Conservation (phyloP, 495 filamentous ascomycete species). For the Collariella sp. region DNA sequence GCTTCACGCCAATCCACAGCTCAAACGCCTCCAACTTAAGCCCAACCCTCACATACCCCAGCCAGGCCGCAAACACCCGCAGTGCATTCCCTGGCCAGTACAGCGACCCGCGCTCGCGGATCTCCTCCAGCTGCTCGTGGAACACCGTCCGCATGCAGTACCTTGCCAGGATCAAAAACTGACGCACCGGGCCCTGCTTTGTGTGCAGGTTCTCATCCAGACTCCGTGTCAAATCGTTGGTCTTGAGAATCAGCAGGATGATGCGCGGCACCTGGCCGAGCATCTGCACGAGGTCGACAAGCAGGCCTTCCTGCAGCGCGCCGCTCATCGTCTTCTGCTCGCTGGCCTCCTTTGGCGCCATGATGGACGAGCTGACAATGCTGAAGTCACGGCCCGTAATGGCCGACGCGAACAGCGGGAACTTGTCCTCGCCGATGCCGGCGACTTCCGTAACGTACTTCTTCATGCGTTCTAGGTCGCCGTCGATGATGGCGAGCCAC, state of each 20-base stretch:
- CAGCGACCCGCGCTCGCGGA: constrained; percentile 40
- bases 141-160: constrained; percentile 89
- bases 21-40: constrained; percentile 50
- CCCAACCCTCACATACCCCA: constrained; percentile 43
- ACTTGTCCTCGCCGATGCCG: constrained; percentile 82
- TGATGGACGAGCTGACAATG: constrained; percentile 56
- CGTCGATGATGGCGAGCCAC: constrained; percentile 92
- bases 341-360: constrained; percentile 50
- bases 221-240: constrained; percentile 91
- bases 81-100: constrained; percentile 44
- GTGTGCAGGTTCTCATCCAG: constrained; percentile 93
- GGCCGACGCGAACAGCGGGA: constrained; percentile 89
- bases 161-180: constrained; percentile 86
- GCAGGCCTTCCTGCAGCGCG: constrained; percentile 77
- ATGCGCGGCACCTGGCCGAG: constrained; percentile 83
- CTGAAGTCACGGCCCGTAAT: constrained; percentile 92
- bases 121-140: constrained; percentile 70
- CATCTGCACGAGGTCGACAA: constrained; percentile 80
- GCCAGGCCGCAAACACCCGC: constrained; percentile 41
- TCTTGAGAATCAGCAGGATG: constrained; percentile 93
- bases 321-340: constrained; percentile 78
- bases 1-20: constrained; percentile 47
- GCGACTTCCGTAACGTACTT: constrained; percentile 83
- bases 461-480: constrained; percentile 74
- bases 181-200: constrained; percentile 73